Base-by-base conservation (phyloP, 495 filamentous ascomycete species). In the Hypomontagnella monticulosa region DNA sequence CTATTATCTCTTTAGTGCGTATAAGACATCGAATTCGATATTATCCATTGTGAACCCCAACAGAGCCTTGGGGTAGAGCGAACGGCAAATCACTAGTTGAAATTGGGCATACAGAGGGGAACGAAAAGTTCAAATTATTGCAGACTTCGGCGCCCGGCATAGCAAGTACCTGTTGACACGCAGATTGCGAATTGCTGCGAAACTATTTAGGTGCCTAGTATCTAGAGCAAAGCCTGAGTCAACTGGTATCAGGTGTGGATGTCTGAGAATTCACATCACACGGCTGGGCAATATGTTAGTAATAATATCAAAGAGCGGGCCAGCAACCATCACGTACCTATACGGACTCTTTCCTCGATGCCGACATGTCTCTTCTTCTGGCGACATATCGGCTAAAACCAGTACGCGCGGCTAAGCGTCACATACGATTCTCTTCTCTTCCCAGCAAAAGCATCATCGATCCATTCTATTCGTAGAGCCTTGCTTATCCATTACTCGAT, bases 321-420 rank as follows among this genome's bases (percentile, higher is more conserved):
- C 14, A 16, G 36, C 7, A 43, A 12, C 27, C 7, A 50, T 51
- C 2, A 61, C 72, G 18, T 72, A 78, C 75, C 69, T 67, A 46
- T 69, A 43, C 40, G 55, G 46, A 57, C 37, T 49, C 11, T 33
- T 65, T 54, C 43, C 68, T 58, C 42, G 6, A 65, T 58, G 71
- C 75, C 75, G 75, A 78, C 62, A 70, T 71, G 74, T 71, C 71
- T 70, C 61, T 65, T 62, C 49, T 66, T 70, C 49, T 56, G 65
- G 64, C 49, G 68, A 78, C 73, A 78, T 67, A 71, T 73, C 75
- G 75, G 75, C 75, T 67, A 67, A 57, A 59, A 70, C 71, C 61
- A 72, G 65, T 9, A 4, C 33, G 16, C 6, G 41, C 50, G 38
- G 52, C 62, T 40, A 40, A 33, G 23, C 38, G 52, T 44, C 55